These are phyloP conservation scores for Wickerhamiella australiensis DNA, from an alignment of 805 yeast genomes.

Conservation along the genomic window DNA sequence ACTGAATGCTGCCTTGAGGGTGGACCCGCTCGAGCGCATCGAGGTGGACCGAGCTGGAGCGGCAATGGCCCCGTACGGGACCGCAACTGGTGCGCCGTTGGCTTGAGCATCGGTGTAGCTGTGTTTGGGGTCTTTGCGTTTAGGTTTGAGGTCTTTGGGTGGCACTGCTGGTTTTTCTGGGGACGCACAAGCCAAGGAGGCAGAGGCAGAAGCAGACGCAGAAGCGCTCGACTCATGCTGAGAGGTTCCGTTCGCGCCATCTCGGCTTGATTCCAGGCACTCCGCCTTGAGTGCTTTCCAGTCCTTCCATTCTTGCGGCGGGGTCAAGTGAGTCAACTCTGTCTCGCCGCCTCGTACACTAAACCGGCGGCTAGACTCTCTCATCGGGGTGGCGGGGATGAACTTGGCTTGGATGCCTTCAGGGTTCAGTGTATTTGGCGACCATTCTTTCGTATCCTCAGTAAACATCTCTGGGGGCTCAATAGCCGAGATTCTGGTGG, in stretches of 20 bases:
- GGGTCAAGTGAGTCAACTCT: not conserved
- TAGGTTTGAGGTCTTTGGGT: not conserved
- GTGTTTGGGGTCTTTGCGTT: not conserved
- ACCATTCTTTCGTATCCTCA: slow-evolving; percentile 1
- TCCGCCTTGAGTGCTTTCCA: not conserved
- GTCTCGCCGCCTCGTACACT: not conserved
- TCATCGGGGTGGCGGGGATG: not conserved
- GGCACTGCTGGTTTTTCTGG: not conserved
- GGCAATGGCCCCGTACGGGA: not conserved
- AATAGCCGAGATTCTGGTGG: not conserved
- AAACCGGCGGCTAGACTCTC: slow-evolving; percentile 1
- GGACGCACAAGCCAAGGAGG: no score
- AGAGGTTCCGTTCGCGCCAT: no score
- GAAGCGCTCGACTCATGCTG: no score
- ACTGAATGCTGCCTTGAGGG: not conserved
- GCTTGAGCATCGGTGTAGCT: no score
- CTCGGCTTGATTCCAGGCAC: no score
- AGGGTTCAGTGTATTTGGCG: not conserved
- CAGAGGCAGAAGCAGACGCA: no score
- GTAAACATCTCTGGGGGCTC: slow-evolving; percentile 7
- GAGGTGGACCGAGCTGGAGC: not conserved
- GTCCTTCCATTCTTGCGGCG: not conserved
- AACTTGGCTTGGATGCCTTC: not conserved
- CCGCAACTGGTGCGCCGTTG: not conserved
- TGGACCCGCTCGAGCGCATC: not conserved